Percentiles rank a stretch among this genome's conserved stretches.
These are phyloP conservation scores for Fistulinella staudtii DNA, from an alignment of 1,284 basidiomycete species.

Conservation along the genomic window DNA sequence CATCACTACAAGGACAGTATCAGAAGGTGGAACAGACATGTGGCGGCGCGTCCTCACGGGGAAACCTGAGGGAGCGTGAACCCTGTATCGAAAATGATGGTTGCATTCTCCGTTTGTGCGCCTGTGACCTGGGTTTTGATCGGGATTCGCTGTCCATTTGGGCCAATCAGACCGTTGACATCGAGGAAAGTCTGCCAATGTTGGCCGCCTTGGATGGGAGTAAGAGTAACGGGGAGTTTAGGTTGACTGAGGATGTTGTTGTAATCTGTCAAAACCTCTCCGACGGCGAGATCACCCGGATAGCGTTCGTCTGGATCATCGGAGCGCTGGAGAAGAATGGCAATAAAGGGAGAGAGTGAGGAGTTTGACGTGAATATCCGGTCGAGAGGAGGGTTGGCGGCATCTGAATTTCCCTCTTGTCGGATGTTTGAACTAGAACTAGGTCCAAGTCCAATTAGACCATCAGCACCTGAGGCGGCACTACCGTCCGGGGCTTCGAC, in stretches of 20 bases:
- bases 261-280: conserved; percentile 42
- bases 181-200: conserved; percentile 54
- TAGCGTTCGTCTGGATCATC: conserved; percentile 41
- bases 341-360: conserved; percentile 53
- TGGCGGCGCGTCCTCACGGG: conserved; percentile 33
- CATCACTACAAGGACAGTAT: conserved; percentile 34
- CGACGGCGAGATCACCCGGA: conserved; percentile 46
- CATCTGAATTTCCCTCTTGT: conserved; percentile 14
- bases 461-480: conserved; percentile 32
- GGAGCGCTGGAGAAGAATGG: conserved; percentile 48
- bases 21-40: background rate
- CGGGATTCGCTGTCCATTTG: conserved; percentile 44
- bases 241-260: conserved; percentile 40
- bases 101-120: conserved; percentile 41
- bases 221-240: conserved; percentile 39
- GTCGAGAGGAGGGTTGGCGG: conserved; percentile 53
- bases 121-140: conserved; percentile 42
- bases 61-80: conserved; percentile 66
- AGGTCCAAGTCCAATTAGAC: conserved; percentile 54
- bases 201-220: conserved; percentile 38
- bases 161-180: conserved; percentile 46
- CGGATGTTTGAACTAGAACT: conserved; percentile 36
- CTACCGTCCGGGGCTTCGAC: conserved; percentile 26
- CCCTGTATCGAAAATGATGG: conserved; percentile 64
- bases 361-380: conserved; percentile 58